Percentiles rank a stretch among this genome's conserved stretches.
Evolutionary conservation across 306 rosid genomes (phyloP).

Genomic region (Mucuna pruriens): DNA sequence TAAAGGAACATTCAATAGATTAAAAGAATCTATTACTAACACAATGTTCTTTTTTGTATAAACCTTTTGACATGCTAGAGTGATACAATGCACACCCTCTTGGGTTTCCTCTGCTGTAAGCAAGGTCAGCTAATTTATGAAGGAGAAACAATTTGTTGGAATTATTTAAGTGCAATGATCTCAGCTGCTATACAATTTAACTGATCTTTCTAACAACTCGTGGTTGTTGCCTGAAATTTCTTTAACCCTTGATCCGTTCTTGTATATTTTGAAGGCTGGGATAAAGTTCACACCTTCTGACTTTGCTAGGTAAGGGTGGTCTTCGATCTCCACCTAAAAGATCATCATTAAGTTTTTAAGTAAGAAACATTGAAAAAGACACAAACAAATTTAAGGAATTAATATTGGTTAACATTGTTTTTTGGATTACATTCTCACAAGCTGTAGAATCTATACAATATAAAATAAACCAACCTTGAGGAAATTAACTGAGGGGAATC

Average conservation of each 20-base stretch:
- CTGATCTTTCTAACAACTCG: constrained; percentile 73
- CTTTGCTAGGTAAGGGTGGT: constrained; percentile 80
- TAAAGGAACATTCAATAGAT: constrained; percentile 20
- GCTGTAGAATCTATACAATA: background rate
- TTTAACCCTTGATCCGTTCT: constrained; percentile 78
- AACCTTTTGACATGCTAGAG: background rate
- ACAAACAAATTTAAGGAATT: background rate
- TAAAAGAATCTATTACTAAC: constrained; percentile 25
- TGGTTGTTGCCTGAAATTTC: constrained; percentile 70
- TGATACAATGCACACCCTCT: constrained; percentile 12
- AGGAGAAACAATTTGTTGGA: constrained; percentile 21
- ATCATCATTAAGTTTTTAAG: background rate
- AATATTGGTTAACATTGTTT: background rate
- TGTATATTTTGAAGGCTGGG: constrained; percentile 85
- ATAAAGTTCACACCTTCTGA: constrained; percentile 66
- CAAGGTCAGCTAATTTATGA: constrained; percentile 15
- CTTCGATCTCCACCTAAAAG: constrained; percentile 83
- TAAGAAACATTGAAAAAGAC: background rate
- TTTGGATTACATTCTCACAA: background rate
- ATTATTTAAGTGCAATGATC: constrained; percentile 12
- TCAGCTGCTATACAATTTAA: constrained; percentile 77
- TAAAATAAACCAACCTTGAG: constrained; percentile 70
- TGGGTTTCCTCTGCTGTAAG: constrained; percentile 5
- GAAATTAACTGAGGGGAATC: constrained; percentile 84
- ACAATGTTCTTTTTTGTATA: constrained; percentile 10